phyloP scores from a whole-genome alignment of 73 alveolate genomes.

The Blepharisma stoltei region DNA sequence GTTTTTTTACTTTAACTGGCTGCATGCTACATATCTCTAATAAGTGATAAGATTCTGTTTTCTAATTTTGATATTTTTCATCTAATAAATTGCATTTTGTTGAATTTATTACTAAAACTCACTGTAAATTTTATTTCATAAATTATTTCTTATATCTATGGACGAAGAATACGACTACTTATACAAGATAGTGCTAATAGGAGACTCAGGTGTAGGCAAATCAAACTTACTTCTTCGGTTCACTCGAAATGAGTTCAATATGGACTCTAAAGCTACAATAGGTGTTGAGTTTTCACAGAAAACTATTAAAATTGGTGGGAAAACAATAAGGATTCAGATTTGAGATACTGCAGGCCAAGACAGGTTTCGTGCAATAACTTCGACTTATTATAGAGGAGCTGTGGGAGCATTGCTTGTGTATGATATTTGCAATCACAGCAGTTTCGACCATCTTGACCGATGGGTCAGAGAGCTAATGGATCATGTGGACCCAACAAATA shows the following conservation, averaged over 20 bases:
- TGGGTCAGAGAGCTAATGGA: conserved; percentile 17
- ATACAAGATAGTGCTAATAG: conserved; percentile 65
- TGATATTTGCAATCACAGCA: conserved; percentile 25
- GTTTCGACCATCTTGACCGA: conserved; percentile 26
- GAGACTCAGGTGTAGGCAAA: conserved; percentile 77
- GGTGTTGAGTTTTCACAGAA: conserved; percentile 62
- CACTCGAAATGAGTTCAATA: conserved; percentile 49
- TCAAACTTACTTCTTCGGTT: conserved; percentile 49
- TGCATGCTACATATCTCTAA: too few relatives aligned
- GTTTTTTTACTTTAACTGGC: too few relatives aligned
- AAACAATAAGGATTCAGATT: conserved; percentile 37
- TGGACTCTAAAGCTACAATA: conserved; percentile 50
- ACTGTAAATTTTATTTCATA: too few relatives aligned
- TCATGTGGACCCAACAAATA: conserved; percentile 1
- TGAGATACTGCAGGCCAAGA: conserved; percentile 94
- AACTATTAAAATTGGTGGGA: conserved; percentile 35
- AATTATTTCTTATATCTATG: background rate
- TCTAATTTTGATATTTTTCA: too few relatives aligned
- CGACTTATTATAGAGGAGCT: conserved; percentile 40
- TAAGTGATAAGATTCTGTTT: too few relatives aligned
- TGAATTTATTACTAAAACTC: too few relatives aligned
- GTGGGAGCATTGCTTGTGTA: conserved; percentile 43
- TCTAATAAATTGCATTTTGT: too few relatives aligned
- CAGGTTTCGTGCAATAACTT: conserved; percentile 46
- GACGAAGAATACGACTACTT: conserved; percentile 51